phyloP scores from a whole-genome alignment of 192 early-diverging fungal species.

The Linnemannia zychae region DNA sequence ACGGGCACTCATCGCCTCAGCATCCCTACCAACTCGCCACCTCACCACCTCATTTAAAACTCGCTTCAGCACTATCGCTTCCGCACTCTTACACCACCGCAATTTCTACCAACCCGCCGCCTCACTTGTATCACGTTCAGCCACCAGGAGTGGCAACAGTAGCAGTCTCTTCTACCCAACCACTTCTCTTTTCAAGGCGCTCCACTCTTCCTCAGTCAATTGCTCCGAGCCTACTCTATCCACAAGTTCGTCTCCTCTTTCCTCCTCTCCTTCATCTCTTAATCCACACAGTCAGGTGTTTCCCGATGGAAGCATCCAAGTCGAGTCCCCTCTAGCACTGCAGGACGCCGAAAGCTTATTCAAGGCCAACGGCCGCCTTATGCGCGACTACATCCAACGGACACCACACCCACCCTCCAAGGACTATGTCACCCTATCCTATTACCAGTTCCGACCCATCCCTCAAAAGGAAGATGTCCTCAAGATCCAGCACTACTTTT shows the following conservation, averaged over 20 bases:
- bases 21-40: neutral
- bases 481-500: constrained; percentile 55
- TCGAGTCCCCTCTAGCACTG: constrained; percentile 6
- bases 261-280: neutral
- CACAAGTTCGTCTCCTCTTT: constrained; percentile 4
- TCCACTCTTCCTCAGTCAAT: neutral
- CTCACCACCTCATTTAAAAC: neutral
- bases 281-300: constrained; percentile 19
- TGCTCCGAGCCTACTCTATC: neutral
- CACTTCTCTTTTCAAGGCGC: neutral
- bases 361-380: constrained; percentile 20
- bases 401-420: constrained; percentile 42
- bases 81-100: neutral
- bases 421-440: constrained; percentile 63
- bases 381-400: constrained; percentile 35
- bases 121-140: neutral
- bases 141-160: neutral
- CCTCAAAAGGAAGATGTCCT: constrained; percentile 23
- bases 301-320: constrained; percentile 10
- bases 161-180: constrained; percentile 7
- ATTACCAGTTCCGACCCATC: constrained; percentile 65
- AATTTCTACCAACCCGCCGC: neutral
- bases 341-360: neutral
- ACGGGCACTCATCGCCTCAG: constrained; percentile 15
- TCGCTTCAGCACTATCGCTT: neutral